Percentiles rank a stretch among this genome's conserved stretches.
These are phyloP conservation scores for Globisporangium viniferum DNA, from an alignment of 352 stramenopile genomes.

Conservation along the genomic window DNA sequence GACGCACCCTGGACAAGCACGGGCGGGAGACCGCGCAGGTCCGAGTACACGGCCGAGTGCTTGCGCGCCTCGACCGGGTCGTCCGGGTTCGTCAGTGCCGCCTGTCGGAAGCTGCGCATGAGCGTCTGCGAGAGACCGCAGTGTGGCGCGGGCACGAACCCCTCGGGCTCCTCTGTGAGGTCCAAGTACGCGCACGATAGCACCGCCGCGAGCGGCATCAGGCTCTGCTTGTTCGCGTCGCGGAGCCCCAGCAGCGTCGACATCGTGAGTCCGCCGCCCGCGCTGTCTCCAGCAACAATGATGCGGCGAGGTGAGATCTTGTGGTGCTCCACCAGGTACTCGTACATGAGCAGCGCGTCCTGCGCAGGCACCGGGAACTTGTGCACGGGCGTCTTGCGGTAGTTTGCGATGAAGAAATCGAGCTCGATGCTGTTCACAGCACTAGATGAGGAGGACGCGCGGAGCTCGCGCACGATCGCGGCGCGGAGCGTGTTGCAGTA, in stretches of 20 bases:
- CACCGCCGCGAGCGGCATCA: constrained; percentile 16
- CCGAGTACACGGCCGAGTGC: constrained; percentile 18
- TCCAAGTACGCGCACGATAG: constrained; percentile 23
- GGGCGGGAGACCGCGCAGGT: constrained; percentile 31
- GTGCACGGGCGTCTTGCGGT: constrained; percentile 21
- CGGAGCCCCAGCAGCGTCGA: constrained; percentile 18
- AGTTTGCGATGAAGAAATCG: constrained; percentile 21
- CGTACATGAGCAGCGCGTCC: constrained; percentile 18
- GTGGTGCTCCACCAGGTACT: constrained; percentile 17
- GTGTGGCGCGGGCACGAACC: constrained; percentile 5
- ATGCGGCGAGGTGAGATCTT: constrained; percentile 12
- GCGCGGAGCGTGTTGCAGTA: constrained; percentile 16
- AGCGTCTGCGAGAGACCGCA: constrained; percentile 18
- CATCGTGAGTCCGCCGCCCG: constrained; percentile 16
- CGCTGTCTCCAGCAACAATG: constrained; percentile 18
- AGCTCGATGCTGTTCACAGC: constrained; percentile 1
- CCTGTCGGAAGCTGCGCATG: constrained; percentile 1
- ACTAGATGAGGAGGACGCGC: no score
- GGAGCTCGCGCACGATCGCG: constrained; percentile 9
- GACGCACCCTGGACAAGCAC: constrained; percentile 31
- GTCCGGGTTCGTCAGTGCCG: constrained; percentile 7
- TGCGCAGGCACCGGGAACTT: constrained; percentile 16
- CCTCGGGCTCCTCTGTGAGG: constrained; percentile 3
- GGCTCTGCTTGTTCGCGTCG: neutral
- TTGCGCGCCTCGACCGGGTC: constrained; percentile 1